Evolutionary conservation across 2,329 filamentous ascomycete genomes (phyloP).

Genomic region (Alternaria ethzedia): DNA sequence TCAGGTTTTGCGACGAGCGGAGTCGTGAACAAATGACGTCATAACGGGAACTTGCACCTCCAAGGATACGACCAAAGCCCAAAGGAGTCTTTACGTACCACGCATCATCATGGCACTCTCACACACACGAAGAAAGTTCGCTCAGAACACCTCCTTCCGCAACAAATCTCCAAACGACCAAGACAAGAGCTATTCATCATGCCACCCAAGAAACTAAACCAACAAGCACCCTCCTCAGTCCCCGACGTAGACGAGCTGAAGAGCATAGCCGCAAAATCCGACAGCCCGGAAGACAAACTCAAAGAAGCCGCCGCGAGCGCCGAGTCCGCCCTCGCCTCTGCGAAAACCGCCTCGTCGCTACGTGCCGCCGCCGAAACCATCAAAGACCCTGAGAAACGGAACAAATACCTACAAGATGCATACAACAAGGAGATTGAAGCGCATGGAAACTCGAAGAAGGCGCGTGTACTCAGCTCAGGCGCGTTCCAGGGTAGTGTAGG

Average conservation of each 20-base stretch:
- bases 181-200: not conserved
- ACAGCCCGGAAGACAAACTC: constrained; percentile 33
- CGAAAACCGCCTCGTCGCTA: constrained; percentile 38
- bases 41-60: constrained; percentile 10
- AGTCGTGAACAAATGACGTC: constrained; percentile 29
- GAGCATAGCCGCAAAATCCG: constrained; percentile 24
- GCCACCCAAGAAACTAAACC: constrained; percentile 23
- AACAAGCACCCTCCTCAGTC: constrained; percentile 4
- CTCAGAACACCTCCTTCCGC: not conserved
- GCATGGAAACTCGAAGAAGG: constrained; percentile 44
- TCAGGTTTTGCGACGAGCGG: constrained; percentile 23
- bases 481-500: constrained; percentile 51
- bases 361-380: constrained; percentile 33
- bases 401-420: constrained; percentile 43
- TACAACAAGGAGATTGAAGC: constrained; percentile 44
- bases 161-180: not conserved
- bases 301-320: constrained; percentile 38
- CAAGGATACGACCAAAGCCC: not conserved
- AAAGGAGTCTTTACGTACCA: not conserved
- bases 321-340: constrained; percentile 36
- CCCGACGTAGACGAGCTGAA: constrained; percentile 23
- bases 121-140: not conserved
- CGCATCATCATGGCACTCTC: not conserved
- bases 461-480: constrained; percentile 41
- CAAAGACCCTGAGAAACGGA: constrained; percentile 41